Base-by-base conservation (phyloP, 805 yeast species). In the Kuraishia hungarica region DNA sequence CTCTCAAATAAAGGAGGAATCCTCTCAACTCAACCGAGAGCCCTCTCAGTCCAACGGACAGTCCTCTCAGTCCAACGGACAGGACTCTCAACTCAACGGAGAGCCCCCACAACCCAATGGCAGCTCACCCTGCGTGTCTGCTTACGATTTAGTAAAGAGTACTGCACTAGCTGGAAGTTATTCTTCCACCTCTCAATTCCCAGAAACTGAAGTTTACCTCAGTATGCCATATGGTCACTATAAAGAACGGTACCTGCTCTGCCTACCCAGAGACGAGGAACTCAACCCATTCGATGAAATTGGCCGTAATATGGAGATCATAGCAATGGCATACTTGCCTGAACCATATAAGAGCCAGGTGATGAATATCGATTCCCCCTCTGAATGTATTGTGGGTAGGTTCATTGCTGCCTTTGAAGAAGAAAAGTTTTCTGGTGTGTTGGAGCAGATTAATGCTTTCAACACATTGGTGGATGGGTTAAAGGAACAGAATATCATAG, bases 281-380 rank as follows among this genome's bases (percentile, higher is more conserved):
- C 64, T 62, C n/a, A 83, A 84, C 62, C 89, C 91, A 3, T 70
- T 83, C 51, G 78, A 73, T 52, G 93, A 87, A 61, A 74, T 86
- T 54, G 85, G 82, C 3, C 72, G 72, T 54, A 63, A 68, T 26
- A 78, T 80, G 77, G 81, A 75, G 52, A 54, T 76, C 43, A 62
- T 70, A 17, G 71, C 82, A 0, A 28, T 63, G 23, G 60, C 65
- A 11, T 78, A 67, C 58, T 68, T 80, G 35, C 82, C 82, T 0
- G 66, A 67, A 19, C 64, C 64, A 1, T 66, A 69, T 48, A 62
- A 64, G 48, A 46, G 54, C 6, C 59, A 69, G 57, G 70, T 76
- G 29, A 63, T 71, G 43, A 67, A 76, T 53, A 64, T 71, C 20
- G 60, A 64, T 5, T 77, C 79, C 4, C 60, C 61, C 4, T 55